Base-by-base conservation (phyloP, 1,284 basidiomycete species). In the Rhizoctonia solani region DNA sequence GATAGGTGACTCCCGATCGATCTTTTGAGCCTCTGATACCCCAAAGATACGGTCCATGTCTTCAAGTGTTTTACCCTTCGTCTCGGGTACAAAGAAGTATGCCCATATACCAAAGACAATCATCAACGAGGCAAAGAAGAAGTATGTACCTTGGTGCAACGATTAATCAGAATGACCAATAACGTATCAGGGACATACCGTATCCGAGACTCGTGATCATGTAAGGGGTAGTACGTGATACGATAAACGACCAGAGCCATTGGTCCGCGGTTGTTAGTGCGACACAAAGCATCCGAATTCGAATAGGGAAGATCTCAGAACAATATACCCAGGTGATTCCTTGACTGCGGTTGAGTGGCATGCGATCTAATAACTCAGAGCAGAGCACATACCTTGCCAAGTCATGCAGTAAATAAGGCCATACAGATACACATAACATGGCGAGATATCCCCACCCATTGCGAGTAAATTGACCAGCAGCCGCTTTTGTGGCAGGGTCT, bases 251-350 rank as follows among this genome's bases (percentile, higher is more conserved):
- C 74, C 74, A 76, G 3, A 76, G 71, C 71, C 76, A 77, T 63
- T 77, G 76, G 21, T 75, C 72, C 14, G 73, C 71, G 25, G 77
- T 74, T 25, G 77, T 75, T 21, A 74, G 73, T 67, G 73, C 75
- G 49, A 79, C 73, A 71, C 78, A 77, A 69, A 74, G 77, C 65
- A 75, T 73, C 52, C 78, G 74, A 25, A 77, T 76, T 50, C 77
- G 72, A 72, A 76, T 78, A 71, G 73, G 75, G 74, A 79, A 79
- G 72, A 78, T 76, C 68, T 79, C 77, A 23, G 76, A 73, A 53
- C 71, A 72, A 59, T 70, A 72, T 37, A 71, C 70, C 71, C 71
- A 72, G 6, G 71, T 69, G 49, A 71, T 72, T 19, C 71, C 70
- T 63, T 11, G 37, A 56, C 11, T 4, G 34, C 9, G 4, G 2